Percentiles rank a stretch among this genome's conserved stretches.
Conservation (phyloP, 257 asterid species). For the Solanum chiquidenum region DNA sequence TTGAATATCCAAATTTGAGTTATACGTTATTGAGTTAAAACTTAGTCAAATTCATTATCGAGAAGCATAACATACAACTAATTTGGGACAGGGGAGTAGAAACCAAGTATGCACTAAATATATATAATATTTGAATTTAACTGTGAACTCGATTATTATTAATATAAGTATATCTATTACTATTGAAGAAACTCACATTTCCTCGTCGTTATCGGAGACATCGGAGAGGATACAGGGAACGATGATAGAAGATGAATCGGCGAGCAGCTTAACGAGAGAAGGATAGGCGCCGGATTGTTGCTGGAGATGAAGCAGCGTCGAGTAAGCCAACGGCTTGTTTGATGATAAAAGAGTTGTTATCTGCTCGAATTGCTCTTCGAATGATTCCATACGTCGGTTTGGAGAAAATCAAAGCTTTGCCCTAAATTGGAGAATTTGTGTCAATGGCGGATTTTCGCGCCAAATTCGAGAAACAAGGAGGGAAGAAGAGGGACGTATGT, state of each 20-base stretch:
- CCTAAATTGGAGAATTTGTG: background rate
- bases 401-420: background rate
- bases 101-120: background rate
- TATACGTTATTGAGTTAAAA: background rate
- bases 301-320: conserved; percentile 44
- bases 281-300: conserved; percentile 32
- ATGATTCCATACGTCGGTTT: conserved; percentile 29
- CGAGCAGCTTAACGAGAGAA: conserved; percentile 29
- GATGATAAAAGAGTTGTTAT: conserved; percentile 26
- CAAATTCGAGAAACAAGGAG: background rate
- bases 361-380: conserved; percentile 34
- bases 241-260: conserved; percentile 30
- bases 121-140: background rate
- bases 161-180: no score
- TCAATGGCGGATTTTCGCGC: background rate
- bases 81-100: background rate
- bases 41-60: background rate
- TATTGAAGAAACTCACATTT: conserved; percentile 24
- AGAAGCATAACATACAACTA: background rate
- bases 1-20: background rate
- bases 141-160: background rate
- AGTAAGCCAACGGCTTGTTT: conserved; percentile 35
- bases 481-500: background rate
- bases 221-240: conserved; percentile 26
- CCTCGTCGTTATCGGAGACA: conserved; percentile 40